Evolutionary conservation across 2,329 filamentous ascomycete genomes (phyloP), one percentile per base, ranked within the genome.

Genomic region (Xylariaceae sp.): DNA sequence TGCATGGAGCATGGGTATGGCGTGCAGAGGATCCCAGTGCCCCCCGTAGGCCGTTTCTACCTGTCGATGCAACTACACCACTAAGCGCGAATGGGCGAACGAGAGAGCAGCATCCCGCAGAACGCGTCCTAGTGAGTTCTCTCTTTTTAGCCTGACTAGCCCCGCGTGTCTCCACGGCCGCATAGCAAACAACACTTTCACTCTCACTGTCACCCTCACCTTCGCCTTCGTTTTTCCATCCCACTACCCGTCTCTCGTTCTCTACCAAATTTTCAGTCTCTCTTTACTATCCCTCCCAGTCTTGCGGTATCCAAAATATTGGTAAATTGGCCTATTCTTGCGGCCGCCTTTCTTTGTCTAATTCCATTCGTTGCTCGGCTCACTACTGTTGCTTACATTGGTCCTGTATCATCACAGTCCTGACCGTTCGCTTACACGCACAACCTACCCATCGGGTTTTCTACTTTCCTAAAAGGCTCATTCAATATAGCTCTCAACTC

Each of bases 61-160:
- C 51, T 36, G 51, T 52, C 48, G 44, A 56, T 49, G 48, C 60
- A 39, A 57, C 52, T 49, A 39, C 57, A 53, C 47, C 58, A 31
- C 28, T n/a, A 53, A 63, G 52, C 47, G 47, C 53, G 57, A 60
- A 44, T 41, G 40, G 29, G 54, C 47, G 46, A 56, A 48, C 39
- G 47, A 55, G 51, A 47, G 36, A 19, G 8, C 36, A 21, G 39
- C 43, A 26, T 43, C 24, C 50, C 46, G 49, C 43, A 58, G 39
- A 53, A 58, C 61, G 55, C 60, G 58, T 57, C 50, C 52, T 19
- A 50, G 45, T 48, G 24, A 17, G 14, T 50, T 54, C 48, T 36
- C 41, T 55, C 45, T 56, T 63, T 63, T 63, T 63, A 59, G 54
- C 53, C 60, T 57, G 51, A 47, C 62, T 51, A 36, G 54, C 40